phyloP scores from a whole-genome alignment of 306 rosid genomes.

The Arachis stenosperma region DNA sequence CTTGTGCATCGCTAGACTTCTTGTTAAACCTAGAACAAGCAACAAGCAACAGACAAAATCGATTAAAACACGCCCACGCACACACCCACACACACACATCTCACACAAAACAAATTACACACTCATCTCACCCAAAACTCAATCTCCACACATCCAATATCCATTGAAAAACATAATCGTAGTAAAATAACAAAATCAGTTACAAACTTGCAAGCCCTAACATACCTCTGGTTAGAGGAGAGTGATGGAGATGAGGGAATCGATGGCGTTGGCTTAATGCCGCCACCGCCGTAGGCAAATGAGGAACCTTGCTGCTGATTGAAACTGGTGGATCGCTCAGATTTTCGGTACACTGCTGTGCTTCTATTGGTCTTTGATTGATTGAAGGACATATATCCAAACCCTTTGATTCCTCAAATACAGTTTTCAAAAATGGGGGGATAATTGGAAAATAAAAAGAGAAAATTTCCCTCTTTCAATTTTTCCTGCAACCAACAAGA shows the following conservation, averaged over 20 bases:
- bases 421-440: background rate
- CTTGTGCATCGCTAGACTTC: constrained; percentile 83
- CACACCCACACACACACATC: too few relatives aligned
- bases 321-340: constrained; percentile 78
- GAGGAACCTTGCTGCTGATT: constrained; percentile 78
- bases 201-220: constrained; percentile 22
- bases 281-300: constrained; percentile 64
- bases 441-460: background rate
- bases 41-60: constrained; percentile 38
- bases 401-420: constrained; percentile 61
- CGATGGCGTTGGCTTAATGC: constrained; percentile 64
- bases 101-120: constrained; percentile 12
- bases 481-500: constrained; percentile 67
- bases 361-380: constrained; percentile 89
- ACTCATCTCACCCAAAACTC: background rate
- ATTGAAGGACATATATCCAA: constrained; percentile 96
- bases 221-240: constrained; percentile 61
- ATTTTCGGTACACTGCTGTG: constrained; percentile 62
- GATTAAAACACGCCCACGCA: background rate
- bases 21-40: constrained; percentile 57
- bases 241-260: constrained; percentile 58
- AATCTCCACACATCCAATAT: background rate
- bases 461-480: constrained; percentile 17
- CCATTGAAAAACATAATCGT: too few relatives aligned
- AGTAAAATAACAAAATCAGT: background rate